Conservation (phyloP, 164 flowering plant genomes). For the Vitis riparia region DNA sequence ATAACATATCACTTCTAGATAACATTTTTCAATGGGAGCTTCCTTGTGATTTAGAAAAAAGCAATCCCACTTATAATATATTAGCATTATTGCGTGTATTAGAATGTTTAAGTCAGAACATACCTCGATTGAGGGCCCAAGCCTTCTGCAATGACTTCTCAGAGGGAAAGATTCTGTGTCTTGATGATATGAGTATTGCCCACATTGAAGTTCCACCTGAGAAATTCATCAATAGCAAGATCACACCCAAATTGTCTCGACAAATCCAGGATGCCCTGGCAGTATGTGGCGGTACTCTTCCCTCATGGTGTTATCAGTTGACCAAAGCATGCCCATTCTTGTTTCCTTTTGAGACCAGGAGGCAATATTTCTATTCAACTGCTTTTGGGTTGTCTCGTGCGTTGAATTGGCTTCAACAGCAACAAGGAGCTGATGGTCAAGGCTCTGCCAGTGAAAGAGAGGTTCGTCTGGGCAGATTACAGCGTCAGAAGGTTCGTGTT, state of each 20-base stretch:
- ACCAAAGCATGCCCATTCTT: conserved; percentile 94
- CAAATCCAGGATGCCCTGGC: conserved; percentile 99
- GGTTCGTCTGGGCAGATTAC: conserved; percentile 82
- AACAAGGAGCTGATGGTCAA: conserved; percentile 86
- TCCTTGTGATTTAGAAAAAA: conserved; percentile 90
- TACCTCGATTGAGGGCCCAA: conserved; percentile 73
- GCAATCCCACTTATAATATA: conserved; percentile 81
- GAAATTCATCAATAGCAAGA: conserved; percentile 83
- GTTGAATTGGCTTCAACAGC: conserved; percentile 86
- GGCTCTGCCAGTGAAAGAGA: conserved; percentile 83
- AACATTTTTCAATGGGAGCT: conserved; percentile 89
- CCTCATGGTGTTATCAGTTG: conserved; percentile 97
- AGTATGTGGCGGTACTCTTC: conserved; percentile 90
- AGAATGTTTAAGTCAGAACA: conserved; percentile 88
- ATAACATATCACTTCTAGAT: conserved; percentile 70
- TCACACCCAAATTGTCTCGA: conserved; percentile 90
- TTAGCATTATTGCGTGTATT: conserved; percentile 79
- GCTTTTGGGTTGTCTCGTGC: conserved; percentile 98
- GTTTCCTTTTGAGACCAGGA: conserved; percentile 93
- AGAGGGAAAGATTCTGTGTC: conserved; percentile 55
- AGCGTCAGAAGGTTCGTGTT: conserved; percentile 96
- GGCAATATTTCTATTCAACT: conserved; percentile 95
- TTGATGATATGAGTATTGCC: conserved; percentile 49
- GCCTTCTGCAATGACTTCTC: conserved; percentile 59
- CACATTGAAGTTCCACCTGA: conserved; percentile 65